Conservation (phyloP, 2,329 filamentous ascomycete species). For the Pseudogymnoascus sp. region DNA sequence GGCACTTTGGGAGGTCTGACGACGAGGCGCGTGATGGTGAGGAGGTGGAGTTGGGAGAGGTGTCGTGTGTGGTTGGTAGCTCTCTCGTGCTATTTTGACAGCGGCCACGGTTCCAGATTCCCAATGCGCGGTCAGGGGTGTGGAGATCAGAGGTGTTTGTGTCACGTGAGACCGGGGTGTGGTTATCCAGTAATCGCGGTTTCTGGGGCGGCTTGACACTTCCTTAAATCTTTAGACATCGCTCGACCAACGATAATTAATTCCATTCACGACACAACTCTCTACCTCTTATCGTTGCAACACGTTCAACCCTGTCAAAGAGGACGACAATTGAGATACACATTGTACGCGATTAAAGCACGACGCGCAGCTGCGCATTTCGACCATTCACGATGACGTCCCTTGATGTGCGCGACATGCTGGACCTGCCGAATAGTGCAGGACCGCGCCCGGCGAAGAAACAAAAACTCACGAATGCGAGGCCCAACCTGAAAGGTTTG, state of each 20-base stretch:
- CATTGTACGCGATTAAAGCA: not conserved
- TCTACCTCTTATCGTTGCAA: not conserved
- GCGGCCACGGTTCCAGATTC: constrained; percentile 4
- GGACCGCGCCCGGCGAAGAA: constrained; percentile 61
- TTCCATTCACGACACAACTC: not conserved
- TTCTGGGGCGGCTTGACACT: not conserved
- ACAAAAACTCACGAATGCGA: constrained; percentile 56
- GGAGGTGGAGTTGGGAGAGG: not conserved
- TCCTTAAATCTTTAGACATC: not conserved
- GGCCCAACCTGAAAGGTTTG: constrained; percentile 53
- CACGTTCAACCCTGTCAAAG: not conserved
- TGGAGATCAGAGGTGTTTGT: not conserved
- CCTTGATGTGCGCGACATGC: constrained; percentile 78
- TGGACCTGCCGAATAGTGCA: constrained; percentile 64
- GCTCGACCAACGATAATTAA: not conserved
- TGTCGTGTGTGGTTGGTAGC: constrained; percentile 1
- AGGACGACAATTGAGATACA: not conserved
- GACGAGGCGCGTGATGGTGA: not conserved
- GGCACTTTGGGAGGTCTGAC: not conserved
- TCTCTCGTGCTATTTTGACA: constrained; percentile 7
- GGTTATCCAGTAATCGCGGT: constrained; percentile 4
- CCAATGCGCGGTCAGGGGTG: constrained; percentile 9
- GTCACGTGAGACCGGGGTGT: not conserved
- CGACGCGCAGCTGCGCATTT: not conserved
- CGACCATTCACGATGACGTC: constrained; percentile 50